Evolutionary conservation across 352 stramenopile genomes (phyloP).

Genomic region (Thraustotheca clavata): DNA sequence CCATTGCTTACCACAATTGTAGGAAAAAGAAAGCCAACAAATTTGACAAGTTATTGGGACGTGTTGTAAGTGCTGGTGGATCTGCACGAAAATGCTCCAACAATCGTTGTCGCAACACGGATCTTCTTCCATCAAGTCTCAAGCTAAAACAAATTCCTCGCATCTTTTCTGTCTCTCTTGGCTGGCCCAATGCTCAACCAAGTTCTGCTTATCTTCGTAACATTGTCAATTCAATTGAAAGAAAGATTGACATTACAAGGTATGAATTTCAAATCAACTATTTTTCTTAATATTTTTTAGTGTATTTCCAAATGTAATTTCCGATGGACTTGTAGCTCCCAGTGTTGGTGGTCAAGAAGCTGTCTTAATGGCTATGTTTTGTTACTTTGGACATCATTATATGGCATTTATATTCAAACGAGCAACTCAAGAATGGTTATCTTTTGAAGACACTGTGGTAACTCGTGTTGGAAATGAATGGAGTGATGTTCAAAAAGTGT

Average conservation of each 20-base stretch:
- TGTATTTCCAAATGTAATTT: constrained; percentile 18
- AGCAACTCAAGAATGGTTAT: constrained; percentile 14
- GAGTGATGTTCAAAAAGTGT: constrained; percentile 16
- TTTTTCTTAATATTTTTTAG: background rate
- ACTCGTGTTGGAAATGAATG: constrained; percentile 5
- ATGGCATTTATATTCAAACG: constrained; percentile 18
- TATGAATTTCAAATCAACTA: background rate
- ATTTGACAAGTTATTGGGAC: constrained; percentile 9
- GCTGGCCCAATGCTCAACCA: constrained; percentile 9
- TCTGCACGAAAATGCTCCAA: constrained; percentile 11
- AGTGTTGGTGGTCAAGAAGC: background rate
- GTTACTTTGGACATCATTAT: constrained; percentile 22
- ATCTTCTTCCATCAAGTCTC: constrained; percentile 9
- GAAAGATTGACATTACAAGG: constrained; percentile 2
- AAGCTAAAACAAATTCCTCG: constrained; percentile 18
- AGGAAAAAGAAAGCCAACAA: background rate
- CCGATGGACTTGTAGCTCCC: background rate
- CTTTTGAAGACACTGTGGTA: constrained; percentile 19
- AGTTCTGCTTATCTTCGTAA: background rate
- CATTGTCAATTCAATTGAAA: constrained; percentile 6
- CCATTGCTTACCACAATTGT: background rate
- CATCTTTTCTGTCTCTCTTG: constrained; percentile 11
- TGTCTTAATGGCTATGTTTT: constrained; percentile 10
- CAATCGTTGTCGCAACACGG: constrained; percentile 5
- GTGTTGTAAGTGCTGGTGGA: background rate